Percentiles rank a stretch among this genome's conserved stretches.
Evolutionary conservation across 2,329 filamentous ascomycete genomes (phyloP).

Genomic region (Phyllachora maydis): DNA sequence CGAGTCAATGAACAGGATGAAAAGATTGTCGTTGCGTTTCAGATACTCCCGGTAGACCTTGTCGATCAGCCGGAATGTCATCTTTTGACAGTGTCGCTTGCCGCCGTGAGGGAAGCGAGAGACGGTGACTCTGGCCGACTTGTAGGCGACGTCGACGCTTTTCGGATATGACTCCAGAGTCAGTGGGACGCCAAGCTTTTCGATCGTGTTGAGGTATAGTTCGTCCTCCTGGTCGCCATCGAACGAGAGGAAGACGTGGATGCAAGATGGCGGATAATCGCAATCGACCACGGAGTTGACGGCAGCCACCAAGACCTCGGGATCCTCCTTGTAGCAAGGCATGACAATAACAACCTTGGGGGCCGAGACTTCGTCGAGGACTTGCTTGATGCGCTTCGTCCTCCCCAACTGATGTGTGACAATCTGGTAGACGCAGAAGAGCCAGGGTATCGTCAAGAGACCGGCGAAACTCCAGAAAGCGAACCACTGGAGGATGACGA

Average conservation of each 20-base stretch:
- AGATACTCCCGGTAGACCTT: conserved; percentile 78
- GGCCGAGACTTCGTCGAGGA: conserved; percentile 66
- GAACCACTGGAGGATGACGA: conserved; percentile 70
- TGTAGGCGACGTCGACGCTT: conserved; percentile 79
- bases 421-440: conserved; percentile 81
- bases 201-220: conserved; percentile 69
- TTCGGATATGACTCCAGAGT: conserved; percentile 61
- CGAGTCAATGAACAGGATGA: conserved; percentile 92
- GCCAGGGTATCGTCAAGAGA: conserved; percentile 73
- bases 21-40: conserved; percentile 73
- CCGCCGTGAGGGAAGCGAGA: conserved; percentile 87
- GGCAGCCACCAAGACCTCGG: conserved; percentile 64
- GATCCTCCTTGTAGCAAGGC: conserved; percentile 89
- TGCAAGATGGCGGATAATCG: conserved; percentile 79
- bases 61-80: conserved; percentile 83
- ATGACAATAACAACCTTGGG: conserved; percentile 93
- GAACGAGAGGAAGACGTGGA: conserved; percentile 90
- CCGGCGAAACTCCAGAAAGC: conserved; percentile 85
- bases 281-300: conserved; percentile 84
- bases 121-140: conserved; percentile 65
- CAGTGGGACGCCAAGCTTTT: conserved; percentile 63
- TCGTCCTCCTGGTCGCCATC: conserved; percentile 82
- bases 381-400: conserved; percentile 60
- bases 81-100: conserved; percentile 85
- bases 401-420: conserved; percentile 74